Percentiles rank a stretch among this genome's conserved stretches.
Evolutionary conservation across 352 stramenopile species (phyloP).

Genomic region (Globisporangium ultimum): DNA sequence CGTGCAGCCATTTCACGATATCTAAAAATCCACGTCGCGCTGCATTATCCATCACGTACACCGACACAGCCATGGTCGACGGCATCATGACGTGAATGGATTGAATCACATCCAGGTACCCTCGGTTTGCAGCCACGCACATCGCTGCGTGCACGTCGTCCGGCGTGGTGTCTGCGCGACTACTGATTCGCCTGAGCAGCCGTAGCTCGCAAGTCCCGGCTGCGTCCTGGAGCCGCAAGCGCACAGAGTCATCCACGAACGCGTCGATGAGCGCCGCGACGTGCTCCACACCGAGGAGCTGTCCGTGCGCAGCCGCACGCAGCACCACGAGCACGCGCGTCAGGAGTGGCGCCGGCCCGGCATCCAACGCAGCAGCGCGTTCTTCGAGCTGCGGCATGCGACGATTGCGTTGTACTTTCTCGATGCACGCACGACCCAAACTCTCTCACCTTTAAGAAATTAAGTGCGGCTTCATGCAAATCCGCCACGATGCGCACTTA

Average conservation of each 20-base stretch:
- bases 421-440: no score
- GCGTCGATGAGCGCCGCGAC: slow-evolving; percentile 8
- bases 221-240: slow-evolving; percentile 4
- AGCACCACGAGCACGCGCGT: slow-evolving; percentile 8
- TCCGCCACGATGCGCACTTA: no score
- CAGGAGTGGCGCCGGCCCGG: neutral
- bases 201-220: slow-evolving; percentile 2
- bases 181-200: slow-evolving; percentile 7
- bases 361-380: neutral
- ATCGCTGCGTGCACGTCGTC: slow-evolving; percentile 4
- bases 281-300: slow-evolving; percentile 6
- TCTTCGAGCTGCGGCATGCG: neutral
- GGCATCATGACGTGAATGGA: no score
- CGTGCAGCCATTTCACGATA: slow-evolving; percentile 8
- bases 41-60: neutral
- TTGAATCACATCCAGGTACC: no score
- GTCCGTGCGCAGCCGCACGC: neutral
- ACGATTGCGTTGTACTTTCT: no score
- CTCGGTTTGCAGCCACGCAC: neutral
- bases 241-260: slow-evolving; percentile 6
- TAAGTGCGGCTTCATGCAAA: no score
- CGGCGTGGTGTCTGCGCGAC: neutral
- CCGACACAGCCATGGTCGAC: no score
- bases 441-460: no score
- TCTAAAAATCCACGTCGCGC: neutral